Base-by-base conservation (phyloP, 306 rosid species). In the Ochetophila trinervis region DNA sequence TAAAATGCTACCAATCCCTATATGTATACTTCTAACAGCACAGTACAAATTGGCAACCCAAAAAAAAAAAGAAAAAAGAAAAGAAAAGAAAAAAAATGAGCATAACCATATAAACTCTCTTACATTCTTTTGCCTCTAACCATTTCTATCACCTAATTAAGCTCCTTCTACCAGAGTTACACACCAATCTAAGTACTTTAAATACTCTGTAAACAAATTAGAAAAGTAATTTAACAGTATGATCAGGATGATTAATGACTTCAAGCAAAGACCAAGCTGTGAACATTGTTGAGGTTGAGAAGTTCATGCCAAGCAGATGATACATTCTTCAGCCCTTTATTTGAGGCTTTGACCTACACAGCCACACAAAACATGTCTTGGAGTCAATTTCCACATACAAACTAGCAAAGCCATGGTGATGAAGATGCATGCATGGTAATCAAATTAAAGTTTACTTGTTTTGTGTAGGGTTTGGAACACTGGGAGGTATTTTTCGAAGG, bases 381-480 rank as follows among this genome's bases (percentile, higher is more conserved):
- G 60, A 52, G 51, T 74, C 36, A 84, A 68, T 50, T 14, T 50
- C 21, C 21, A 50, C 3, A 19, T n/a, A 50, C 47, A 34, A 53
- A 73, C 17, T 53, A 13, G 13, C 42, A 49, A 79, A 76, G 62
- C 51, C 13, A 73, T 22, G 59, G 58, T 60, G 51, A 17, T 53
- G 23, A 53, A 66, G 18, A 24, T 5, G 5, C 6, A 6, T 6
- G n/a, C n/a, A 23, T 27, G 9, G 5, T 19, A 22, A 54, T 23
- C 12, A 6, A 5, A 23, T 22, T 32, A 68, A 57, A 32, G n/a
- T 32, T 83, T 86, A 91, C 97, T 78, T 86, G 88, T 91, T 91
- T 70, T 85, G 96, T 2, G 91, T 84, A 49, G 97, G 96, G 77
- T 88, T 91, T 16, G 97, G 88, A 66, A 71, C 72, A 78, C 89